phyloP scores from a whole-genome alignment of 495 filamentous ascomycete species.

The Jackrogersella minutella region DNA sequence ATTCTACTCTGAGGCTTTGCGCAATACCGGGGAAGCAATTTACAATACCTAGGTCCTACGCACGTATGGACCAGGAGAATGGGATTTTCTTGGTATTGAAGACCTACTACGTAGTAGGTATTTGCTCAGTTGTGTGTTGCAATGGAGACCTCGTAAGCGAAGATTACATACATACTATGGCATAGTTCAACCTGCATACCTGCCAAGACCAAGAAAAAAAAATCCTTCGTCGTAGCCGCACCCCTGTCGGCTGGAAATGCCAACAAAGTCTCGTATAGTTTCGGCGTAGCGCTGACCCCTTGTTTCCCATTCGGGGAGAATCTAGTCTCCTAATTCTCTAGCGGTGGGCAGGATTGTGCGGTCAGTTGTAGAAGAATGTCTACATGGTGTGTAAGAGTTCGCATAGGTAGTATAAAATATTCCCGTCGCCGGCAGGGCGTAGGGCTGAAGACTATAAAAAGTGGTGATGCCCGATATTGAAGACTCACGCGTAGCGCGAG shows the following conservation, averaged over 20 bases:
- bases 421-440: not conserved
- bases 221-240: conserved; percentile 14
- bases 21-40: not conserved
- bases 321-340: not conserved
- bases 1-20: not conserved
- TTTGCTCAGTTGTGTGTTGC: too few relatives aligned
- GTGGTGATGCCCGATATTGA: not conserved
- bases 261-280: not conserved
- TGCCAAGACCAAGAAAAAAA: conserved; percentile 6
- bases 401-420: not conserved
- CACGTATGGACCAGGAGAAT: not conserved
- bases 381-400: not conserved
- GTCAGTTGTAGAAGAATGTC: too few relatives aligned
- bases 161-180: not conserved
- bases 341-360: too few relatives aligned
- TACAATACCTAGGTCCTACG: not conserved
- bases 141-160: conserved; percentile 12
- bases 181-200: not conserved
- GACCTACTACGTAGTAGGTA: too few relatives aligned
- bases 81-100: not conserved
- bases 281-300: conserved; percentile 10
- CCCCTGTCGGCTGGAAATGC: not conserved
- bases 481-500: not conserved
- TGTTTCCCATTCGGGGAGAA: not conserved
- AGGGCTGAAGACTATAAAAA: conserved; percentile 7